These are phyloP conservation scores for Megacollybia marginata DNA, from an alignment of 768 basidiomycete genomes.

Conservation along the genomic window DNA sequence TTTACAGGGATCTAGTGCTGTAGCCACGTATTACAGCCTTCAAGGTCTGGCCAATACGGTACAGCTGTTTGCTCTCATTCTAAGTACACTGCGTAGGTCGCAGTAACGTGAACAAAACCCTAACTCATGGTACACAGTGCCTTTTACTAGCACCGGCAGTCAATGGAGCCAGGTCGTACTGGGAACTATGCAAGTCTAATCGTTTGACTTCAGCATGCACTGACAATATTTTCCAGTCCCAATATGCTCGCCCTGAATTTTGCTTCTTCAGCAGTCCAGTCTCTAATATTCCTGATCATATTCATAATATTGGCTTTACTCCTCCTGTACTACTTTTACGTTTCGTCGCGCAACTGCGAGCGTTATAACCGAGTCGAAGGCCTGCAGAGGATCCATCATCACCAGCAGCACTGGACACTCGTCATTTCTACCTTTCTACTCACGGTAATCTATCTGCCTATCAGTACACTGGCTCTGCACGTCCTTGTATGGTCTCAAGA, in stretches of 20 bases:
- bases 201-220: neutral
- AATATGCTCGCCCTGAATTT: constrained; percentile 73
- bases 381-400: constrained; percentile 36
- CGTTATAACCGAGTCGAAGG: constrained; percentile 47
- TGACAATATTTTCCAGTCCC: constrained; percentile 35
- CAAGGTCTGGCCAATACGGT: constrained; percentile 63
- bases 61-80: constrained; percentile 64
- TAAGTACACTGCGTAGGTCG: constrained; percentile 53
- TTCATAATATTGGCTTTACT: constrained; percentile 47
- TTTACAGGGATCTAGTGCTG: constrained; percentile 57
- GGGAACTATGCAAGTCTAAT: constrained; percentile 52
- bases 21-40: constrained; percentile 63
- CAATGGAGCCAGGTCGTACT: constrained; percentile 56
- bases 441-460: constrained; percentile 65
- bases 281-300: constrained; percentile 51
- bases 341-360: constrained; percentile 39
- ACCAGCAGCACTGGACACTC: constrained; percentile 41
- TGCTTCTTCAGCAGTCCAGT: constrained; percentile 48
- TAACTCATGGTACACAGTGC: neutral
- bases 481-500: constrained; percentile 74
- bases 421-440: constrained; percentile 59
- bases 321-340: constrained; percentile 54
- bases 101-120: constrained; percentile 1
- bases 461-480: constrained; percentile 72
- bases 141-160: constrained; percentile 29